Percentiles rank a stretch among this genome's conserved stretches.
Conservation (phyloP, 495 filamentous ascomycete genomes). For the Cryomyces antarcticus region DNA sequence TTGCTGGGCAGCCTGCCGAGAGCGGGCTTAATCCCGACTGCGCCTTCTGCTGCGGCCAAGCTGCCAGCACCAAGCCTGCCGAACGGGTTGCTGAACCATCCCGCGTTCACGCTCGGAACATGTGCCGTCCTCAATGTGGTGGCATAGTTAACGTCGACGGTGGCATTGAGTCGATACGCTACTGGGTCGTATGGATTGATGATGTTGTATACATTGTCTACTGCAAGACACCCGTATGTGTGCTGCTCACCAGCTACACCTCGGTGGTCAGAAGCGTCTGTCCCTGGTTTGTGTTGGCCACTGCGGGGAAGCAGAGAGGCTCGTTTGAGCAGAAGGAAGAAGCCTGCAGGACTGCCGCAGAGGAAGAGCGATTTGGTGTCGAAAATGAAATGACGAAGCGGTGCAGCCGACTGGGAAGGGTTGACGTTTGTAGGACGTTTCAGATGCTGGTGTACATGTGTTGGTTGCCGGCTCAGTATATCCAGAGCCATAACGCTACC, state of each 20-base stretch:
- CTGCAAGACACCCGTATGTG: slow-evolving; percentile 71
- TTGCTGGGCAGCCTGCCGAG: slow-evolving; percentile 54
- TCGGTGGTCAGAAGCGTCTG: slow-evolving; percentile 10
- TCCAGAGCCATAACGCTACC: slow-evolving; percentile 88
- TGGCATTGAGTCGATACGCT: slow-evolving; percentile 77
- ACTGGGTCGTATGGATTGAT: slow-evolving; percentile 45
- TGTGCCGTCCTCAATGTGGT: slow-evolving; percentile 52
- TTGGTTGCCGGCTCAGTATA: slow-evolving; percentile 77
- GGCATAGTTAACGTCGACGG: slow-evolving; percentile 64
- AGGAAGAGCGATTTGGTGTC: slow-evolving; percentile 77
- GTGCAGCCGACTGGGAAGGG: slow-evolving; percentile 10
- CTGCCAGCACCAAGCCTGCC: slow-evolving; percentile 9
- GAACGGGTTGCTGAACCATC: slow-evolving; percentile 48
- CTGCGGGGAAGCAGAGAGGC: slow-evolving; percentile 60
- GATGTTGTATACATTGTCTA: slow-evolving; percentile 94
- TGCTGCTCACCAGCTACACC: slow-evolving; percentile 51
- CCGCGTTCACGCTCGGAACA: slow-evolving; percentile 50
- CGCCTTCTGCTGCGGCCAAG: neutral
- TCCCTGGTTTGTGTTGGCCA: slow-evolving; percentile 50
- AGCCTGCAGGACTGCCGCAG: slow-evolving; percentile 78
- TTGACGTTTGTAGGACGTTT: slow-evolving; percentile 12
- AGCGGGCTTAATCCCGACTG: slow-evolving; percentile 4
- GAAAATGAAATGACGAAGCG: slow-evolving; percentile 61
- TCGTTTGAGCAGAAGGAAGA: slow-evolving; percentile 79
- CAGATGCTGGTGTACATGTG: slow-evolving; percentile 27